Evolutionary conservation across 768 basidiomycete species (phyloP).

Genomic region (Terana coerulea): DNA sequence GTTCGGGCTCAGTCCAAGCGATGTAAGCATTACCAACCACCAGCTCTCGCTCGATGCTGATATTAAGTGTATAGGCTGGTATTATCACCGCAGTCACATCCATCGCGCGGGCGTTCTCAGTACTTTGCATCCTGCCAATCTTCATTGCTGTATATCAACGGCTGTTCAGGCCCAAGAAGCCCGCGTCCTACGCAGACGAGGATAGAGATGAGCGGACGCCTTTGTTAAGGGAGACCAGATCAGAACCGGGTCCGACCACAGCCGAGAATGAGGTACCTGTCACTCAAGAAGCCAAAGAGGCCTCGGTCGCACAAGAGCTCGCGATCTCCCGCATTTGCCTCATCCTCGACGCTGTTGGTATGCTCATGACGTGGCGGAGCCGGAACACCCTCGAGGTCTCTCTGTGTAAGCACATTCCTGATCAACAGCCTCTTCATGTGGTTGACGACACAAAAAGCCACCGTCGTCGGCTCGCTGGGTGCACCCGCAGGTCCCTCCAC

Average conservation of each 20-base stretch:
- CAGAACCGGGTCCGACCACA: not conserved
- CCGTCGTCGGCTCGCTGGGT: not conserved
- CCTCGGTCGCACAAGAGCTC: constrained; percentile 3
- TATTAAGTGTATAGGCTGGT: not conserved
- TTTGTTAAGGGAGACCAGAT: not conserved
- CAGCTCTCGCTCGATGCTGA: not conserved
- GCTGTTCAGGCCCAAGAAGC: not conserved
- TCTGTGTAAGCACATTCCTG: not conserved
- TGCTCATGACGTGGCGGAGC: constrained; percentile 4
- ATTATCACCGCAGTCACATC: constrained; percentile 1
- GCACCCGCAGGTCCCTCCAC: constrained; percentile 3
- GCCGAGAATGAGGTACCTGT: no score
- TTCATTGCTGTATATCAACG: not conserved
- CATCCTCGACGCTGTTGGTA: constrained; percentile 2
- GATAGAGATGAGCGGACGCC: not conserved
- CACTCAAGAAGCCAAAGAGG: not conserved
- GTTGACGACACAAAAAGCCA: not conserved
- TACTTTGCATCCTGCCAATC: not conserved
- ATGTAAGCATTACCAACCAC: constrained; percentile 1
- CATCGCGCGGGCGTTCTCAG: not conserved
- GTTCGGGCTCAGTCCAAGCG: constrained; percentile 1
- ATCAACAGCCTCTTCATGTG: not conserved
- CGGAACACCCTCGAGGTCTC: constrained; percentile 1
- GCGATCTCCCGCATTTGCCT: not conserved
- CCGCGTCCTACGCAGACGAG: not conserved